These are phyloP conservation scores for Phytophthora colocasiae DNA, from an alignment of 352 stramenopile genomes.

Conservation along the genomic window DNA sequence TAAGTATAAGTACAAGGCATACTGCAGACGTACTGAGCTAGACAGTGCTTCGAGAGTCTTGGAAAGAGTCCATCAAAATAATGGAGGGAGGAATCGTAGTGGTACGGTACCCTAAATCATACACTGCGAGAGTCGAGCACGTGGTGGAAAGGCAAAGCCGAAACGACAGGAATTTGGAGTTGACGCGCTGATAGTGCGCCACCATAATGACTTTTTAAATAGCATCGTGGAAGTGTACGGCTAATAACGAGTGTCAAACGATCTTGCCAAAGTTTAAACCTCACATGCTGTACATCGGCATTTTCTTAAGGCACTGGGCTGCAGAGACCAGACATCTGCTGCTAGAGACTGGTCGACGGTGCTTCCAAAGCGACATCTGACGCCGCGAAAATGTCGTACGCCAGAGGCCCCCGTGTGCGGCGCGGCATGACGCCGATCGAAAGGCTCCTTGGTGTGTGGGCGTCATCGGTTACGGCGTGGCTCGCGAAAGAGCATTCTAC, in stretches of 20 bases:
- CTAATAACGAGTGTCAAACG: too few species aligned
- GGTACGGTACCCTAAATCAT: neutral
- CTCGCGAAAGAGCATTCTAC: conserved; percentile 3
- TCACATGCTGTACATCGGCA: neutral
- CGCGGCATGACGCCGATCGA: conserved; percentile 10
- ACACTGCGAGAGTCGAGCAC: too few species aligned
- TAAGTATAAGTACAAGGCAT: too few species aligned
- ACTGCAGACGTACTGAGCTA: too few species aligned
- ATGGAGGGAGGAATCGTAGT: neutral
- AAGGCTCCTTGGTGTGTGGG: conserved; percentile 20
- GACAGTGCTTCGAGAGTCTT: too few species aligned
- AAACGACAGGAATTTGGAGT: neutral
- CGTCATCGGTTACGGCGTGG: conserved; percentile 17
- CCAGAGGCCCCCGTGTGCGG: conserved; percentile 5
- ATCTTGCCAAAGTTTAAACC: neutral
- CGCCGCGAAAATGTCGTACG: conserved; percentile 22
- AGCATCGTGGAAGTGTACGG: too few species aligned
- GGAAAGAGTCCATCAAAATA: conserved; percentile 2
- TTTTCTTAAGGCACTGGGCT: neutral
- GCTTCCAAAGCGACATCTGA: conserved; percentile 17
- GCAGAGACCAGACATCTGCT: neutral
- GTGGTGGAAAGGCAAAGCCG: conserved; percentile 1
- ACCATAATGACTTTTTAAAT: too few species aligned
- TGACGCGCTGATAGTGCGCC: neutral
- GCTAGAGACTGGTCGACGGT: conserved; percentile 1